phyloP scores from a whole-genome alignment of 2,329 filamentous ascomycete genomes.

The Pestalotiopsis sp. region DNA sequence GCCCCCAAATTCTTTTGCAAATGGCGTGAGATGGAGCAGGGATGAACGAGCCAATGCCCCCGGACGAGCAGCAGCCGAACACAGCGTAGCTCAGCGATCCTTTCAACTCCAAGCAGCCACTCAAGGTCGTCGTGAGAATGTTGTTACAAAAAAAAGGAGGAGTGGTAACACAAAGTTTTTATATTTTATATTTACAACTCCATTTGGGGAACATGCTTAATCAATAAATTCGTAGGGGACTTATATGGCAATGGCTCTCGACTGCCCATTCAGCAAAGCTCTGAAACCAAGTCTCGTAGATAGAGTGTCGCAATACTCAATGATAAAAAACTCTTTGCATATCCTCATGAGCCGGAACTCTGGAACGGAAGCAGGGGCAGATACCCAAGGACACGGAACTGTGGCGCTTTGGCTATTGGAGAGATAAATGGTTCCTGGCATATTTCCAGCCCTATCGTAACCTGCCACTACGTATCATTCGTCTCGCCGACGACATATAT shows the following conservation, averaged over 20 bases:
- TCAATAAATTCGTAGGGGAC: too few relatives aligned
- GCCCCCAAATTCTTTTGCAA: not conserved
- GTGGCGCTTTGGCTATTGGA: not conserved
- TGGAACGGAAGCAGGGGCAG: not conserved
- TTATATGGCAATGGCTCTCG: too few relatives aligned
- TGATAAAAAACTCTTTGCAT: not conserved
- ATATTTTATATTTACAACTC: not conserved
- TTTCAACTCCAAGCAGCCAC: not conserved
- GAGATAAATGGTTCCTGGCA: not conserved
- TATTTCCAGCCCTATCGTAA: not conserved
- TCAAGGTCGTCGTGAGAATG: not conserved
- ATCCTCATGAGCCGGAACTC: not conserved
- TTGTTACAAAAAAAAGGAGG: not conserved
- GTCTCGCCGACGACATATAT: conserved; percentile 18
- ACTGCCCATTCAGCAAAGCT: too few relatives aligned
- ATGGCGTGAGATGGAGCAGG: not conserved
- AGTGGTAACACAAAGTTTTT: not conserved
- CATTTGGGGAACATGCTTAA: too few relatives aligned
- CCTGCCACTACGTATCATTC: conserved; percentile 21
- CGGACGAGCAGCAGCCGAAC: not conserved
- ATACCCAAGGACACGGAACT: not conserved
- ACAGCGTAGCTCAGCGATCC: not conserved
- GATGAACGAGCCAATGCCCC: not conserved
- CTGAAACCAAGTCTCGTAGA: not conserved
- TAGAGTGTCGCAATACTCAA: not conserved